phyloP scores from a whole-genome alignment of 306 rosid species.

The Glycine latifolia region DNA sequence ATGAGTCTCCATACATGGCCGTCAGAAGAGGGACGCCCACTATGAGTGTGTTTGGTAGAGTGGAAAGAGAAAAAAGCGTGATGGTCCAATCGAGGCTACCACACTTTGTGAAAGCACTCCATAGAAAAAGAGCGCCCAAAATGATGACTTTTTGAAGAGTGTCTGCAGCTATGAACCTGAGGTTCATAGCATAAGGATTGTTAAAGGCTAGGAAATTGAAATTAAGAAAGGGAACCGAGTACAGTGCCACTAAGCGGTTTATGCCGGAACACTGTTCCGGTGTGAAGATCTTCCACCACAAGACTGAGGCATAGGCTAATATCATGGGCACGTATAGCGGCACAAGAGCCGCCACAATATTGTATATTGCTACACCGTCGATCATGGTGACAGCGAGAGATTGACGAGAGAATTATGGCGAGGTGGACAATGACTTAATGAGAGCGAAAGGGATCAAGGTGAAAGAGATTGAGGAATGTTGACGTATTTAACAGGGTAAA shows the following conservation, averaged over 20 bases:
- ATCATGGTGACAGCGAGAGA: constrained; percentile 54
- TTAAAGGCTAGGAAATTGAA: constrained; percentile 28
- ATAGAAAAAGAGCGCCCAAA: constrained; percentile 2
- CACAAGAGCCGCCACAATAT: constrained; percentile 29
- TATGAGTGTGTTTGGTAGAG: constrained; percentile 79
- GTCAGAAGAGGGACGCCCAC: constrained; percentile 72
- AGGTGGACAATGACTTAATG: neutral
- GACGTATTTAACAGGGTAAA: neutral
- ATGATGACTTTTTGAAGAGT: constrained; percentile 42
- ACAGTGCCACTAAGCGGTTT: constrained; percentile 11
- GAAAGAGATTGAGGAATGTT: neutral
- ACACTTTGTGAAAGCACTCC: constrained; percentile 25
- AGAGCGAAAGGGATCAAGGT: neutral
- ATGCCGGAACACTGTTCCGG: neutral
- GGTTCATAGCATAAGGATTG: constrained; percentile 35
- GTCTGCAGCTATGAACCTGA: constrained; percentile 24
- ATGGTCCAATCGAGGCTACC: constrained; percentile 72
- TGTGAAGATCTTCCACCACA: constrained; percentile 7
- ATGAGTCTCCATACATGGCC: constrained; percentile 79
- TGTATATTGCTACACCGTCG: constrained; percentile 65
- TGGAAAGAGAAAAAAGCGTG: constrained; percentile 75
- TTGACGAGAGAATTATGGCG: too few relatives aligned
- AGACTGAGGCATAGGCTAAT: constrained; percentile 41
- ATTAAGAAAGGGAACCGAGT: constrained; percentile 4
- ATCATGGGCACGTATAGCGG: constrained; percentile 41